phyloP scores from a whole-genome alignment of 2,329 filamentous ascomycete species.

The Pseudogymnoascus sp. region DNA sequence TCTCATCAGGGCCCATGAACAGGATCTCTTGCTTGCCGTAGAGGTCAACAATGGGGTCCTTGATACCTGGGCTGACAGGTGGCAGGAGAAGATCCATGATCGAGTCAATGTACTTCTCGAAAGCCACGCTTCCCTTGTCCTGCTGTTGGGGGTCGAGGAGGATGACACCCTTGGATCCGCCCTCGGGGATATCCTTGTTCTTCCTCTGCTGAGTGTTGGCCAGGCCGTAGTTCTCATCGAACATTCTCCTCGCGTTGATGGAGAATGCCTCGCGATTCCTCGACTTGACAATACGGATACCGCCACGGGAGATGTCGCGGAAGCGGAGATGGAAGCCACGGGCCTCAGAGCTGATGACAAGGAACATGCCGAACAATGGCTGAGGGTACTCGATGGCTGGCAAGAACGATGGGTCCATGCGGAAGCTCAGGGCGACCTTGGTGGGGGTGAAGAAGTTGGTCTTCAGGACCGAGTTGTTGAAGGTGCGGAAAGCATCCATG shows the following conservation, averaged over 20 bases:
- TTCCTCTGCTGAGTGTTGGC: constrained; percentile 98
- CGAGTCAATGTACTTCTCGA: constrained; percentile 99
- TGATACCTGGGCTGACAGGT: constrained; percentile 88
- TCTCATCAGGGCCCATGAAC: constrained; percentile 98
- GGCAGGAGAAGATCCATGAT: constrained; percentile 91
- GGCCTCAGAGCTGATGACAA: constrained; percentile 94
- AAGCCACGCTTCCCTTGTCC: constrained; percentile 83
- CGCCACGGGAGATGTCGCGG: constrained; percentile 91
- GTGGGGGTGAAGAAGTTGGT: constrained; percentile 94
- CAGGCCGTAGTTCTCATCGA: constrained; percentile 97
- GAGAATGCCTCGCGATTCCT: constrained; percentile 90
- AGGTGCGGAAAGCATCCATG: constrained; percentile 91
- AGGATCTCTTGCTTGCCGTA: constrained; percentile 94
- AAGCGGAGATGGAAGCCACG: constrained; percentile 96
- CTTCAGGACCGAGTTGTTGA: constrained; percentile 90
- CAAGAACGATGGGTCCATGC: constrained; percentile 80
- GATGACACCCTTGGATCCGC: constrained; percentile 95
- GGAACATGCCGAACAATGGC: constrained; percentile 94
- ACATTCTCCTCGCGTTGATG: constrained; percentile 92
- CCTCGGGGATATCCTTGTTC: constrained; percentile 99
- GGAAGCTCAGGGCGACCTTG: constrained; percentile 96
- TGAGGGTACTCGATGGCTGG: constrained; percentile 89
- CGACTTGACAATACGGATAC: constrained; percentile 98
- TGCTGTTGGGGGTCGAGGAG: constrained; percentile 90
- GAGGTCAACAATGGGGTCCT: constrained; percentile 94